phyloP scores from a whole-genome alignment of 345 rosid species.

The Salix purpurea region DNA sequence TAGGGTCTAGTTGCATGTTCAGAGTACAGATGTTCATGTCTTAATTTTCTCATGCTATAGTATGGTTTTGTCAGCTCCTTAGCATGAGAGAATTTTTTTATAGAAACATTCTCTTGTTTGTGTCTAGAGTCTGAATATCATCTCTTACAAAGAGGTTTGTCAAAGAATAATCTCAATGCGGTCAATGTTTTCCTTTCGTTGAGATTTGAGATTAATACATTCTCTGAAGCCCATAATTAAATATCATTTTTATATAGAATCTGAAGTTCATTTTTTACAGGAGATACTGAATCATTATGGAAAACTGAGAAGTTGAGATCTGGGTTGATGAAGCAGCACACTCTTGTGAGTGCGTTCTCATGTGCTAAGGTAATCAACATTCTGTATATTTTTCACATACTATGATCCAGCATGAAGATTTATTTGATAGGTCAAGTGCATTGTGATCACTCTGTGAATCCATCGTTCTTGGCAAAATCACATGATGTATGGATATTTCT shows the following conservation, averaged over 20 bases:
- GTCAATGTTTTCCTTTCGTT: not conserved
- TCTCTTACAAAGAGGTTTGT: too few relatives aligned
- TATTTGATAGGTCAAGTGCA: slow-evolving; percentile 2
- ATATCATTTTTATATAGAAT: not conserved
- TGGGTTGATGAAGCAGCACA: slow-evolving; percentile 53
- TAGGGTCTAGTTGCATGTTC: not conserved
- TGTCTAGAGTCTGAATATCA: too few relatives aligned
- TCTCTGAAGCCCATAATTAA: not conserved
- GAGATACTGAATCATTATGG: slow-evolving; percentile 73
- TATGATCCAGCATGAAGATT: not conserved
- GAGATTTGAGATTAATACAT: not conserved
- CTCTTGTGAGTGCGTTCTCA: slow-evolving; percentile 53
- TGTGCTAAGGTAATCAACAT: slow-evolving; percentile 66
- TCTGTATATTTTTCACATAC: not conserved
- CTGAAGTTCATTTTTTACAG: slow-evolving; percentile 27
- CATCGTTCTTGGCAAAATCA: not conserved
- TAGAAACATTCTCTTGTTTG: too few relatives aligned
- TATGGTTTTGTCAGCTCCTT: too few relatives aligned
- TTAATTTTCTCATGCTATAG: too few relatives aligned
- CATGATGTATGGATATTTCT: not conserved
- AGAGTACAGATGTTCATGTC: too few relatives aligned
- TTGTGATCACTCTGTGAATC: not conserved
- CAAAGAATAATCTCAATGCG: too few relatives aligned
- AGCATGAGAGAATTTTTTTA: too few relatives aligned
- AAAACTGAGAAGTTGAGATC: slow-evolving; percentile 70